phyloP scores from a whole-genome alignment of 2,329 filamentous ascomycete genomes.

The Aureobasidium sp. region DNA sequence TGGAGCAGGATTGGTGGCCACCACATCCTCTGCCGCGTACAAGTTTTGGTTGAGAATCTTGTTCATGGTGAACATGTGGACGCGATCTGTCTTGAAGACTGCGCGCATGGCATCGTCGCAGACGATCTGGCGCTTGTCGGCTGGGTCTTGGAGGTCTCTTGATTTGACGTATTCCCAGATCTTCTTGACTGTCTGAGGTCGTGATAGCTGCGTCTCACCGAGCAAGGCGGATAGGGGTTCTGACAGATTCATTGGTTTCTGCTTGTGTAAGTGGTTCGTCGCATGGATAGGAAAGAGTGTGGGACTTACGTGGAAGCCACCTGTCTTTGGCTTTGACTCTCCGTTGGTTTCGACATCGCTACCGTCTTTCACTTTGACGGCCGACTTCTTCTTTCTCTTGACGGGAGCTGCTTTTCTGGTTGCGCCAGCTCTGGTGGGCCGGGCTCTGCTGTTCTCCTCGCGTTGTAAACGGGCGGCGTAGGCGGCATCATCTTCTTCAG shows the following conservation, averaged over 20 bases:
- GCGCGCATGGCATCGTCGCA: constrained; percentile 89
- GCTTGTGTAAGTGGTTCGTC: neutral
- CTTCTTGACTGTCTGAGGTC: constrained; percentile 91
- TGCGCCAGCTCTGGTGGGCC: constrained; percentile 66
- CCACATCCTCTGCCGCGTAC: constrained; percentile 67
- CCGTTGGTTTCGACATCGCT: constrained; percentile 59
- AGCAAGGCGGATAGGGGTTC: constrained; percentile 61
- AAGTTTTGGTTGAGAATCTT: constrained; percentile 87
- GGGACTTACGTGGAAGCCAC: constrained; percentile 72
- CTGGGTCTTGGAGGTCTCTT: constrained; percentile 81
- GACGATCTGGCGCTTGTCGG: constrained; percentile 82
- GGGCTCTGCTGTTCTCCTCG: constrained; percentile 63
- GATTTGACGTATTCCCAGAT: constrained; percentile 93
- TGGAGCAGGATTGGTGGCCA: neutral
- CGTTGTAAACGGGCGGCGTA: constrained; percentile 85
- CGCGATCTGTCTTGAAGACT: constrained; percentile 82
- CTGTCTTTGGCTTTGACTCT: constrained; percentile 62
- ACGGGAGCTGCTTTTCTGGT: constrained; percentile 47
- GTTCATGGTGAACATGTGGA: constrained; percentile 99
- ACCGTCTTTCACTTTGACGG: constrained; percentile 73
- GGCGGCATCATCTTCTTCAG: constrained; percentile 73
- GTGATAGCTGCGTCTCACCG: constrained; percentile 72
- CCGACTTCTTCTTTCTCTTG: constrained; percentile 70
- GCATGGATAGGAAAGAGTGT: neutral
- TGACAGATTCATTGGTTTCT: constrained; percentile 71